A percentile compares a stretch with the other conserved stretches of the same genome.
phyloP scores from a whole-genome alignment of 768 basidiomycete species.

The Mycena rosella region DNA sequence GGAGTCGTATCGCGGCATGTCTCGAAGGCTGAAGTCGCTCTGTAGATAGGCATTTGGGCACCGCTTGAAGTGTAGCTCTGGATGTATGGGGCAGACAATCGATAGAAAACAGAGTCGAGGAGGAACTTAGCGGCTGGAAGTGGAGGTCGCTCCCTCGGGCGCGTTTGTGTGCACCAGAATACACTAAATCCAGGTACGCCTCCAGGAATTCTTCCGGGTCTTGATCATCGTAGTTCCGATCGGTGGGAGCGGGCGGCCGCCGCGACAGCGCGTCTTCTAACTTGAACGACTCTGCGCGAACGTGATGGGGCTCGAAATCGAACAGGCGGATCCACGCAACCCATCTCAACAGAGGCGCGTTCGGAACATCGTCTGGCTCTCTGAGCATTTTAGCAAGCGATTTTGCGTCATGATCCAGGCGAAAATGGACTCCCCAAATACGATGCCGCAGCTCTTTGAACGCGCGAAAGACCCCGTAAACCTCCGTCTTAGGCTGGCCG shows the following conservation, averaged over 20 bases:
- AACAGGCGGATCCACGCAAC: constrained; percentile 51
- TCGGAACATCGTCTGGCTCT: constrained; percentile 50
- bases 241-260: constrained; percentile 12
- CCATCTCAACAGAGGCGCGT: constrained; percentile 53
- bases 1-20: no score
- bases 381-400: constrained; percentile 53
- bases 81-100: background rate
- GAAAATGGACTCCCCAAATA: constrained; percentile 48
- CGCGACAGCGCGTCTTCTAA: constrained; percentile 50
- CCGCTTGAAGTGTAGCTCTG: background rate
- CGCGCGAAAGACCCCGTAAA: constrained; percentile 51
- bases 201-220: constrained; percentile 46
- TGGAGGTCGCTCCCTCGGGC: background rate
- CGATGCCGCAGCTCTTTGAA: constrained; percentile 45
- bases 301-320: constrained; percentile 51
- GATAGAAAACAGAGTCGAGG: background rate
- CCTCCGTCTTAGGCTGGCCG: constrained; percentile 53
- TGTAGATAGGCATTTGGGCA: no score
- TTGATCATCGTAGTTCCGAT: constrained; percentile 34
- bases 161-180: background rate
- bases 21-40: no score
- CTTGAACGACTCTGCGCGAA: constrained; percentile 42
- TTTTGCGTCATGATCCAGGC: constrained; percentile 51
- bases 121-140: constrained; percentile 8
- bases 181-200: constrained; percentile 36